These are phyloP conservation scores for Sporisorium exsertum DNA, from an alignment of 1,284 basidiomycete genomes.

Conservation along the genomic window DNA sequence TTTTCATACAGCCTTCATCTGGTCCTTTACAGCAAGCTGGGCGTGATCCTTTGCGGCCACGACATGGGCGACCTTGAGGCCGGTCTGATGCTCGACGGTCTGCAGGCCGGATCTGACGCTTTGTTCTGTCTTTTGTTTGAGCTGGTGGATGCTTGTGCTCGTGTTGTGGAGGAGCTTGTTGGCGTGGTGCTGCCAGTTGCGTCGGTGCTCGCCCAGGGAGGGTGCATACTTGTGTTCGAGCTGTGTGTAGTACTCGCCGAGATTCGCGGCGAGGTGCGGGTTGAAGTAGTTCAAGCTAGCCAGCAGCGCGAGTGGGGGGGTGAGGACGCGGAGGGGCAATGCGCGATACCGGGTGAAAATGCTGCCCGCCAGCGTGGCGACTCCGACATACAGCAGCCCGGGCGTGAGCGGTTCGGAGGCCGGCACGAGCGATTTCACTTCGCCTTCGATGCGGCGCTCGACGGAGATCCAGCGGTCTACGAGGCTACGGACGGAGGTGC, in stretches of 20 bases:
- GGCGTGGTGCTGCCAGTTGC: constrained; percentile 4
- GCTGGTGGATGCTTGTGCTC: constrained; percentile 30
- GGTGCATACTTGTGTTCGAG: constrained; percentile 53
- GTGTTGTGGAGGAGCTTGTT: constrained; percentile 23
- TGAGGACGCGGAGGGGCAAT: constrained; percentile 65
- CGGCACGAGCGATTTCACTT: constrained; percentile 83
- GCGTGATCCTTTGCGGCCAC: constrained; percentile 18
- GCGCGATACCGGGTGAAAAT: constrained; percentile 82
- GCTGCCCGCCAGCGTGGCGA: constrained; percentile 86
- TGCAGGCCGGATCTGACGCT: constrained; percentile 43
- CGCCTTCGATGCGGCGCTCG: constrained; percentile 68
- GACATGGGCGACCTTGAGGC: constrained; percentile 52
- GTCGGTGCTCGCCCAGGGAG: constrained; percentile 47
- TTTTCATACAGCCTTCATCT: constrained; percentile 51
- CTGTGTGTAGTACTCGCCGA: constrained; percentile 56
- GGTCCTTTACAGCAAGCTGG: constrained; percentile 35
- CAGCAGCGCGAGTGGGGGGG: constrained; percentile 59
- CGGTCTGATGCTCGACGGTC: constrained; percentile 57
- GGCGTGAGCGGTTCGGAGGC: constrained; percentile 85
- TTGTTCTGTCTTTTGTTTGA: constrained; percentile 41
- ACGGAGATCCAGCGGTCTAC: constrained; percentile 59
- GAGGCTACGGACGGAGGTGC: constrained; percentile 29
- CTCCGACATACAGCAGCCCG: constrained; percentile 77
- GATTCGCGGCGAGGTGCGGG: constrained; percentile 62
- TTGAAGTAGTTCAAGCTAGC: constrained; percentile 66